Evolutionary conservation across 768 basidiomycete species (phyloP), one percentile per base, ranked within the genome.

Genomic region (Russula foetens): DNA sequence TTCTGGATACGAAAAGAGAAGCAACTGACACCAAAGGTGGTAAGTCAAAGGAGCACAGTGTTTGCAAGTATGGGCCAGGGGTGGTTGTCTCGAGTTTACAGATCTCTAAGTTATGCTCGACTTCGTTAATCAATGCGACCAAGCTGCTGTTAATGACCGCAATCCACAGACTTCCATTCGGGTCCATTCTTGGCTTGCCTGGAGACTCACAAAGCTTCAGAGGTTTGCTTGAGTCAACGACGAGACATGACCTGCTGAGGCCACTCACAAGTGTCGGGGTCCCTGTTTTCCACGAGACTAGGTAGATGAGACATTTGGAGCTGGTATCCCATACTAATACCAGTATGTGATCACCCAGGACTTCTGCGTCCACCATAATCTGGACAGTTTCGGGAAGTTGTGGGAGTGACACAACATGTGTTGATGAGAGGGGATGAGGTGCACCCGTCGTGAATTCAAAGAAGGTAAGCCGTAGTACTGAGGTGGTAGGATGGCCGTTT

Each of bases 241-340:
- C 7, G 23, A 2, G 45, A 56, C 39, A 39, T 19, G 19, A 28
- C 6, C 3, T 28, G 19, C 11, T 23, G 11, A 28, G 15, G 14
- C 11, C 21, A 56, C 46, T 31, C 46, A 56, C 54, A 24, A 33
- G 31, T 3, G 54, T 56, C 33, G 38, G 33, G 19, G 24, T n/a
- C 33, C 45, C 55, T 19, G 33, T 39, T 38, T 56, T 56, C 55
- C 55, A 56, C 17, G 45, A 47, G 24, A 56, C 19, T 33, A 56
- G 33, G 55, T 56, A 56, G 24, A 56, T 35, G 14, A 23, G 12
- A 12, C 14, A 15, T 5, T 19, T 2, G 9, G 11, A 23, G 12
- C 21, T 5, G 39, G 19, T 31, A 56, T 31, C 29, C 7, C 6
- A 24, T 11, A 26, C 33, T 14, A 17, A 29, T 26, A 26, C 35